Evolutionary conservation across 1,284 basidiomycete genomes (phyloP).

Genomic region (Cystobasidium slooffiae): DNA sequence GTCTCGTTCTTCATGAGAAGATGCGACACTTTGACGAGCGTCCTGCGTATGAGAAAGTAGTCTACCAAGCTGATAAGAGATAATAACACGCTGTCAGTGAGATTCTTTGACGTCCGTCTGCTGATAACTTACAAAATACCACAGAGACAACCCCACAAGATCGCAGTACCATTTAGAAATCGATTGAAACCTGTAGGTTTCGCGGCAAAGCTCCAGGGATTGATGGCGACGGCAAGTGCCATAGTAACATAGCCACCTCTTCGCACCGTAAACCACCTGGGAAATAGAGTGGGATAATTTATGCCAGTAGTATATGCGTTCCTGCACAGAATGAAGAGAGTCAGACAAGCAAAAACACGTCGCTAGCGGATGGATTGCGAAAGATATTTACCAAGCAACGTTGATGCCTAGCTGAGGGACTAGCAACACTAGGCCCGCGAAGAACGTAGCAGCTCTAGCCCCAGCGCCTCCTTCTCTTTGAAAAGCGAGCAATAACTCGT

Average conservation of each 20-base stretch:
- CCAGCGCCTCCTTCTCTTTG: conserved; percentile 53
- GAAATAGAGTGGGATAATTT: conserved; percentile 50
- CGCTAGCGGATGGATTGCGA: no score
- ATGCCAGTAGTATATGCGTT: conserved; percentile 47
- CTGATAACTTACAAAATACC: conserved; percentile 21
- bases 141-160: conserved; percentile 18
- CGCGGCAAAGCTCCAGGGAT: conserved; percentile 38
- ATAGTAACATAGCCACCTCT: conserved; percentile 38
- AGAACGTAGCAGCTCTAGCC: conserved; percentile 58
- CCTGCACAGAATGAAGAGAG: not conserved
- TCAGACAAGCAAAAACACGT: not conserved
- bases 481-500: conserved; percentile 56
- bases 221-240: conserved; percentile 23
- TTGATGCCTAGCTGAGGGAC: conserved; percentile 59
- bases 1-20: not conserved
- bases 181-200: conserved; percentile 5
- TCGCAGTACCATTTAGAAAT: conserved; percentile 31
- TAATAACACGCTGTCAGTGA: not conserved
- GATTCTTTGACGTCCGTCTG: not conserved
- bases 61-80: conserved; percentile 54
- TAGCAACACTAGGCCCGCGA: conserved; percentile 56
- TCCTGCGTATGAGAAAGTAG: conserved; percentile 58
- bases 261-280: conserved; percentile 26
- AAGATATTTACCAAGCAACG: conserved; percentile 52
- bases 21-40: conserved; percentile 55